phyloP scores from a whole-genome alignment of 1,284 basidiomycete genomes.

The Singerocomus inundabilis region DNA sequence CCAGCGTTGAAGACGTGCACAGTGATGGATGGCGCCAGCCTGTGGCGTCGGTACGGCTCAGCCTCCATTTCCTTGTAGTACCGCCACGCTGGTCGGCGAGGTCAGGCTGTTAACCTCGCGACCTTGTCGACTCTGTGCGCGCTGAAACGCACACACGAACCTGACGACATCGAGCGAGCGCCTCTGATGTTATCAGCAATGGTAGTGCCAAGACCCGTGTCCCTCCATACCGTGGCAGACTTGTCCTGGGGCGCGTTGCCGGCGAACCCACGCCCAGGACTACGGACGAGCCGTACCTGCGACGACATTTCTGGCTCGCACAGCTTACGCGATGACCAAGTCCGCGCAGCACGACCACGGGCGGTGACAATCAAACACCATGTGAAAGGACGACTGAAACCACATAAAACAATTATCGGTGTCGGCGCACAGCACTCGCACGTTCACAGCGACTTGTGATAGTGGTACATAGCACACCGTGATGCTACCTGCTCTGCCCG shows the following conservation, averaged over 20 bases:
- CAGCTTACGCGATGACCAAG: constrained; percentile 23
- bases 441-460: no score
- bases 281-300: not conserved
- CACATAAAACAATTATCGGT: constrained; percentile 12
- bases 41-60: constrained; percentile 27
- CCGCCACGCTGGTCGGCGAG: constrained; percentile 20
- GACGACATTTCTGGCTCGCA: constrained; percentile 9
- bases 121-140: constrained; percentile 30
- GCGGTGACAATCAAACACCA: constrained; percentile 27
- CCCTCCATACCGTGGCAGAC: not conserved
- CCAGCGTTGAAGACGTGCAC: not conserved
- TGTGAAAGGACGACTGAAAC: constrained; percentile 23
- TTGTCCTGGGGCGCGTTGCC: not conserved
- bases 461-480: not conserved
- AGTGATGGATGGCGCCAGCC: not conserved
- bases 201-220: not conserved
- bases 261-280: constrained; percentile 2
- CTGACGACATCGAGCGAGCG: constrained; percentile 8
- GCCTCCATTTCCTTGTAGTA: constrained; percentile 20
- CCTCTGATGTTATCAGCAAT: not conserved
- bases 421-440: constrained; percentile 21
- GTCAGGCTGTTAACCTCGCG: constrained; percentile 30
- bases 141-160: constrained; percentile 21
- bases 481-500: not conserved
- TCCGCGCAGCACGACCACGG: constrained; percentile 18